Conservation (phyloP, 805 yeast genomes). For the Priceomyces carsonii region DNA sequence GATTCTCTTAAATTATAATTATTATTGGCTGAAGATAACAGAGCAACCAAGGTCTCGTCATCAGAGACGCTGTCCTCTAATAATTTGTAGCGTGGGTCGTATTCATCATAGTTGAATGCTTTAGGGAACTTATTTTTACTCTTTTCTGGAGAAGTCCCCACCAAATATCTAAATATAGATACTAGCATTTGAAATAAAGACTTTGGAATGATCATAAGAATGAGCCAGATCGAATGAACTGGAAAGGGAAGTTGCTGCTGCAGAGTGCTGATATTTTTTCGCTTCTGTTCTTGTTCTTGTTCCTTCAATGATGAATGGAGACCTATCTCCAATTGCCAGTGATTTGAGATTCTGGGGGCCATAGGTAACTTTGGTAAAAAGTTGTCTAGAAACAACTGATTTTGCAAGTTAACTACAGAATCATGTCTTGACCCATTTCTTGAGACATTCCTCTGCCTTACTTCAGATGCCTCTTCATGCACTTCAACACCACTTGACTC, state of each 20-base stretch:
- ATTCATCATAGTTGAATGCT: slow-evolving; percentile 26
- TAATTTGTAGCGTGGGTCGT: slow-evolving; percentile 19
- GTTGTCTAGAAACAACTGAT: slow-evolving; percentile 19
- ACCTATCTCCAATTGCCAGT: slow-evolving; percentile 47
- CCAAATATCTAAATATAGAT: slow-evolving; percentile 29
- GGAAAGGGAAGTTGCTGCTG: slow-evolving; percentile 5
- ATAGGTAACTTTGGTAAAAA: slow-evolving; percentile 39
- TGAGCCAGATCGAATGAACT: slow-evolving; percentile 43
- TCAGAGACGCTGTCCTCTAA: slow-evolving; percentile 5
- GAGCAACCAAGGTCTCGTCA: background rate
- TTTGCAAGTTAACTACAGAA: slow-evolving; percentile 5
- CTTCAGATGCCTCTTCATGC: slow-evolving; percentile 10
- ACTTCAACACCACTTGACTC: slow-evolving; percentile 12
- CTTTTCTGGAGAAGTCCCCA: slow-evolving; percentile 15
- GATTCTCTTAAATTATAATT: slow-evolving; percentile 13
- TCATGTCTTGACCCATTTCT: slow-evolving; percentile 4
- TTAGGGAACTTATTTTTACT: slow-evolving; percentile 18
- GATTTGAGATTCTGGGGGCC: slow-evolving; percentile 39
- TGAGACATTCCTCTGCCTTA: slow-evolving; percentile 10
- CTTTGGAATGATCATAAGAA: slow-evolving; percentile 58
- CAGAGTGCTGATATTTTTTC: background rate
- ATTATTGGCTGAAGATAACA: slow-evolving; percentile 3
- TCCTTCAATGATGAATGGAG: slow-evolving; percentile 32
- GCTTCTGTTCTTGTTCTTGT: slow-evolving; percentile 5
- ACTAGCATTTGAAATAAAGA: slow-evolving; percentile 43